A percentile compares a stretch with the other conserved stretches of the same genome.
Conservation (phyloP, 768 basidiomycete species). For the Podaxis sp. region DNA sequence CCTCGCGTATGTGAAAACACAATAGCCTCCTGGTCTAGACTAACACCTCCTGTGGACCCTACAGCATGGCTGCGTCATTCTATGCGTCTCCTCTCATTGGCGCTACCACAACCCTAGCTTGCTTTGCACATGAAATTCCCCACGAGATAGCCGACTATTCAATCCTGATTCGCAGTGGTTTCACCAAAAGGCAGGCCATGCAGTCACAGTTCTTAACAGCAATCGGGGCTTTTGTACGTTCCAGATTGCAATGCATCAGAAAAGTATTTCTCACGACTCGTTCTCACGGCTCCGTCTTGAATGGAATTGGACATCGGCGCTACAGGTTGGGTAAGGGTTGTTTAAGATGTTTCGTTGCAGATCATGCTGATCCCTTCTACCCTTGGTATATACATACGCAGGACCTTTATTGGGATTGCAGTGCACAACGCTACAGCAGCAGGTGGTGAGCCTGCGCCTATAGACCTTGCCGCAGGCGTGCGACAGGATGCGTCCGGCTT, state of each 20-base stretch:
- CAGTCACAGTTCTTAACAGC: conserved; percentile 91
- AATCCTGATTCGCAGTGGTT: conserved; percentile 87
- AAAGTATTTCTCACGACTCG: conserved; percentile 18
- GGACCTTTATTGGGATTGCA: conserved; percentile 86
- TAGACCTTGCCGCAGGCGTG: conserved; percentile 75
- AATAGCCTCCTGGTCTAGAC: background rate
- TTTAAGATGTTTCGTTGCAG: conserved; percentile 7
- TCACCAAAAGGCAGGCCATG: conserved; percentile 91
- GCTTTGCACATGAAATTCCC: conserved; percentile 93
- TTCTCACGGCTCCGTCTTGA: conserved; percentile 18
- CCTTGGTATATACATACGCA: conserved; percentile 25
- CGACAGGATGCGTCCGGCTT: conserved; percentile 74
- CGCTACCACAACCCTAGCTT: conserved; percentile 92
- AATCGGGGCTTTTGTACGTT: conserved; percentile 85
- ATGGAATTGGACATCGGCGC: background rate
- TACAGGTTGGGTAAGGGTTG: conserved; percentile 42
- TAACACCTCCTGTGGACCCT: conserved; percentile 3
- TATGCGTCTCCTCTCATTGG: conserved; percentile 94
- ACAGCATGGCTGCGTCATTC: conserved; percentile 93
- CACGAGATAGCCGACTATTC: conserved; percentile 98
- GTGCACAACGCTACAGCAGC: conserved; percentile 74
- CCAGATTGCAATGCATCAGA: conserved; percentile 17
- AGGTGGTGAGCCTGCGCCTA: conserved; percentile 33
- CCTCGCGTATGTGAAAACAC: conserved; percentile 60
- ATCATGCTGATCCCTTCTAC: conserved; percentile 19